Evolutionary conservation across 192 early-diverging fungal species (phyloP).

Genomic region (Spizellomyces sp.): DNA sequence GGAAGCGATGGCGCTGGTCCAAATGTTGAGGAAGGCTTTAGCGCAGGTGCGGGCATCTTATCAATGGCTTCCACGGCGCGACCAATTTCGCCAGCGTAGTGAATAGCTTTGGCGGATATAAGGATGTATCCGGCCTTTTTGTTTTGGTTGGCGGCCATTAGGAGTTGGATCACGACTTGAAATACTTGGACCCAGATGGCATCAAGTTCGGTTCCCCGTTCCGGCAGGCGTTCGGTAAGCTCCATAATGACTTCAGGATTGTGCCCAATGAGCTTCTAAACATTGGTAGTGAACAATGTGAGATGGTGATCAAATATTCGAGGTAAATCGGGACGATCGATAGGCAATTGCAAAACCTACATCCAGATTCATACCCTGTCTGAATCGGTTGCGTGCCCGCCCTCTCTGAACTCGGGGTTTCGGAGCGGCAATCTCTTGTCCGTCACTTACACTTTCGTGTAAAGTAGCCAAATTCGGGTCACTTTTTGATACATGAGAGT

Average conservation of each 20-base stretch:
- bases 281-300: neutral
- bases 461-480: neutral
- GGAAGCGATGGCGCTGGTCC: neutral
- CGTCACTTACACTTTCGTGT: conserved; percentile 1
- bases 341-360: conserved; percentile 17
- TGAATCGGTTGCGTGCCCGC: conserved; percentile 2
- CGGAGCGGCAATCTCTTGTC: no score
- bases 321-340: neutral
- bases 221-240: conserved; percentile 44
- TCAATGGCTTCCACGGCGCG: conserved; percentile 43
- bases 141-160: conserved; percentile 59
- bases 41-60: neutral
- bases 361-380: conserved; percentile 50
- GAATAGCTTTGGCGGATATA: conserved; percentile 55
- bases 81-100: conserved; percentile 46
- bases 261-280: conserved; percentile 43
- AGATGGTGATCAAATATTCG: neutral
- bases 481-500: no score
- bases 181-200: conserved; percentile 48
- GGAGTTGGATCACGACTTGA: conserved; percentile 50
- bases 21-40: neutral
- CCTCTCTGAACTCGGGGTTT: conserved; percentile 1
- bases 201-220: conserved; percentile 53
- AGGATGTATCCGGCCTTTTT: conserved; percentile 52
- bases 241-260: conserved; percentile 38